Base-by-base conservation (phyloP, 106 monocot genomes). In the Dendrobium huoshanense region DNA sequence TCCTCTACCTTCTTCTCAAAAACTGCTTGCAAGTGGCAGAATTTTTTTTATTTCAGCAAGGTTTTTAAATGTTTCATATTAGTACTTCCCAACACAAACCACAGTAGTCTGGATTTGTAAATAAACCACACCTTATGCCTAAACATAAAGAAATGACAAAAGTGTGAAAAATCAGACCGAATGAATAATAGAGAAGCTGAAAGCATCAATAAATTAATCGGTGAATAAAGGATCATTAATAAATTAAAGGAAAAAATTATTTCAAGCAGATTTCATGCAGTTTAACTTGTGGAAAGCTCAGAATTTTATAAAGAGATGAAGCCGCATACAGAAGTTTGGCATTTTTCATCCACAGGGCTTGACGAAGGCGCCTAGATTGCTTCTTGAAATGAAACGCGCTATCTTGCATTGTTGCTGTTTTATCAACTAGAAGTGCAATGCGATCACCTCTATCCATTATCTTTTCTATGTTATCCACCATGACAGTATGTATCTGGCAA, bases 391-490 rank as follows among this genome's bases (percentile, higher is more conserved):
- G 98, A 79, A 91, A 95, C 27, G 95, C 49, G 29, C 85, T 90
- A 84, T 98, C 94, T 90, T 98, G 97, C 97, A 98, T 95, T 42
- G 97, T 98, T 65, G 97, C 84, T 61, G 97, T 98, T 88, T 94
- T 98, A 77, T 98, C 97, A 55, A 98, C 94, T 48, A 98, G 89
- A 73, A 98, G 97, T 56, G 92, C 82, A 77, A 98, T 92, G 44
- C 92, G 87, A 15, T 98, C 97, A 74, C 98, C 98, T 86, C 98
- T 94, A 42, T 92, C 98, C 47, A 98, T 82, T 84, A 98, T 93
- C 80, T 95, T 98, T 29, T 95, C 98, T 41, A 98, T 93, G 77
- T 98, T 98, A 43, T 98, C 95, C 75, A 98, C 98, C 98, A 98
- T 98, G 83, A 98, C 86, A 56, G 91, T 93, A 47, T 91, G 94